Evolutionary conservation across 306 rosid species (phyloP), one percentile per base, ranked within the genome.

Genomic region (Phaseolus lunatus): DNA sequence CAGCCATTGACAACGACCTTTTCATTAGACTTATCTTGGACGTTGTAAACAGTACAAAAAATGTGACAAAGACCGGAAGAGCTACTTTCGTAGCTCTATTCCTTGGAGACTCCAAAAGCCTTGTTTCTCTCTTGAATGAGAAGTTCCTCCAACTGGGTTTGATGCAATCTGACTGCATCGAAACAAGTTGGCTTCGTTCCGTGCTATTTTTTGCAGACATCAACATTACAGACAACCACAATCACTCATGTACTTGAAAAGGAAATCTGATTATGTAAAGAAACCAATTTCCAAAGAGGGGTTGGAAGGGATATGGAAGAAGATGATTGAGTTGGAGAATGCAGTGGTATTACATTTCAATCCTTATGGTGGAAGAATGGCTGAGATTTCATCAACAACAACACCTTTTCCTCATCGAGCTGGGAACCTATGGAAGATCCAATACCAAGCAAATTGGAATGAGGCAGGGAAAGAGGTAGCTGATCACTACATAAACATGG

Each of bases 351-450:
- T 85, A 0, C 73, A 86, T 67, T 84, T 86, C 66, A 86, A 87
- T 66, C 90, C 96, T 10, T 90, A 88, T 26, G 97, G 97, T 64
- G 93, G 97, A 27, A 90, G 67, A 84, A 92, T 90, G 97, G 82
- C 84, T 53, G 86, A 90, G 78, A 82, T 92, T 59, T 27, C 87
- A 1, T 88, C 90, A 68, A 48, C 43, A 0, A 90, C 68, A 66
- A 78, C 83, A 2, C 84, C 95, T 24, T 88, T 92, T 37, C 97
- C 97, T 18, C 95, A 92, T 56, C 72, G 97, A 67, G 84, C 86
- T 2, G 92, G 93, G 20, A 88, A 83, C 77, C 56, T 77, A n/a
- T 92, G 84, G 86, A 92, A 90, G 78, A 72, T 92, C 3, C 94
- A 90, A 70, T 93, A 90, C 75, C 89, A 85, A 54, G 89, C 89